These are phyloP conservation scores for Trichoderma reesei DNA, from an alignment of 495 filamentous ascomycete species.

Conservation along the genomic window DNA sequence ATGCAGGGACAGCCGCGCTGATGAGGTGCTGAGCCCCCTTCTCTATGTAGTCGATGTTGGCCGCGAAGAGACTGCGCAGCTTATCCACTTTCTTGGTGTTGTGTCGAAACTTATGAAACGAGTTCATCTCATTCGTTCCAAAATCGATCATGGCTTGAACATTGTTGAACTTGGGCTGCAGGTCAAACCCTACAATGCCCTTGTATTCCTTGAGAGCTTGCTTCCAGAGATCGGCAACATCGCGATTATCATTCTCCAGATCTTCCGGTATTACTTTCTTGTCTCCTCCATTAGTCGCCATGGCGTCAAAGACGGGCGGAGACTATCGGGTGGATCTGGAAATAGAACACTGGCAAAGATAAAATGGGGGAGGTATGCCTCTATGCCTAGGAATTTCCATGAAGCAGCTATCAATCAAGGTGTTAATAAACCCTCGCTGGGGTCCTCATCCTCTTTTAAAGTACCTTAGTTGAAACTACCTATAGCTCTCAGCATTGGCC, in stretches of 20 bases:
- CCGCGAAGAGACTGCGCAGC: conserved; percentile 14
- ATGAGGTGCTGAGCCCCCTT: conserved; percentile 16
- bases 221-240: conserved; percentile 18
- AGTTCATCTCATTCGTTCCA: conserved; percentile 13
- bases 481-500: neutral
- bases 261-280: neutral
- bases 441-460: neutral
- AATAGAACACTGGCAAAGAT: no score
- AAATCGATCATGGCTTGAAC: conserved; percentile 15
- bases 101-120: conserved; percentile 19
- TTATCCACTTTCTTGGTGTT: conserved; percentile 18
- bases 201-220: conserved; percentile 16
- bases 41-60: conserved; percentile 16
- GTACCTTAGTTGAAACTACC: no score
- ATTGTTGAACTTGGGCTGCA: conserved; percentile 14
- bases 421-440: neutral
- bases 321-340: neutral
- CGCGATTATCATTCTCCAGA: conserved; percentile 11
- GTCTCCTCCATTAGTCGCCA: neutral
- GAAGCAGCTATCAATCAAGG: no score
- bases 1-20: conserved; percentile 15
- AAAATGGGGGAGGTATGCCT: no score
- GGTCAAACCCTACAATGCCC: conserved; percentile 14
- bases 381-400: no score
- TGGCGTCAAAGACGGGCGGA: neutral